Base-by-base conservation (phyloP, 1,284 basidiomycete genomes). In the Marasmius oreades region DNA sequence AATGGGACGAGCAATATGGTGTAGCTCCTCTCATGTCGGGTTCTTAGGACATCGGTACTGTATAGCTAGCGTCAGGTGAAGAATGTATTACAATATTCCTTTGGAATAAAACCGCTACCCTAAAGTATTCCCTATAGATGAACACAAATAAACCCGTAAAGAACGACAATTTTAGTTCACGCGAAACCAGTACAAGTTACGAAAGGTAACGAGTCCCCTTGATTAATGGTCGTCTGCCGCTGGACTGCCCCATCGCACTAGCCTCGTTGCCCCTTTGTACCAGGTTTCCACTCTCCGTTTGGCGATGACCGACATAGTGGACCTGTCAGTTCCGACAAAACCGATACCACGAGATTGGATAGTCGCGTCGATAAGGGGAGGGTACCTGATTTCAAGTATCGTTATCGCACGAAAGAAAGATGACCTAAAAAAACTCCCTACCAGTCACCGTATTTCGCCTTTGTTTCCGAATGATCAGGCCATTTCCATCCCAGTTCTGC, bases 281-380 rank as follows among this genome's bases (percentile, higher is more conserved):
- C 88, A 90, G 20, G 82, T 78, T 60, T 82, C 73, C 31, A 87
- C 84, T 26, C 88, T 74, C 14, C 84, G 76, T 50, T 76, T 75
- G 2, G 86, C 85, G 18, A 90, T 64, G 36, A 81, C 69, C 3
- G 83, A 84, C 80, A 89, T 88, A 3, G 88, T 90, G 42, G 85
- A 88, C 47, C 74, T 66, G 57, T 83, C 77, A 5, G 86, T 90
- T 5, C 87, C 88, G 12, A 91, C 80, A 65, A 90, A 86, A 7
- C 86, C 86, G 6, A 73, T 64, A 8, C 82, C 86, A 33, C 73
- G 71, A 0, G 84, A 85, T 63, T 90, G 86, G 58, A 89, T 81
- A 5, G 81, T 81, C 5, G 86, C 85, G 64, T 90, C 88, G 57
- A 90, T 77, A 51, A 89, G 69, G 12, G 87, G 72, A 4, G 86